A percentile compares a stretch with the other conserved stretches of the same genome.
phyloP scores from a whole-genome alignment of 2,329 filamentous ascomycete species.

The Microsporum audouinii region DNA sequence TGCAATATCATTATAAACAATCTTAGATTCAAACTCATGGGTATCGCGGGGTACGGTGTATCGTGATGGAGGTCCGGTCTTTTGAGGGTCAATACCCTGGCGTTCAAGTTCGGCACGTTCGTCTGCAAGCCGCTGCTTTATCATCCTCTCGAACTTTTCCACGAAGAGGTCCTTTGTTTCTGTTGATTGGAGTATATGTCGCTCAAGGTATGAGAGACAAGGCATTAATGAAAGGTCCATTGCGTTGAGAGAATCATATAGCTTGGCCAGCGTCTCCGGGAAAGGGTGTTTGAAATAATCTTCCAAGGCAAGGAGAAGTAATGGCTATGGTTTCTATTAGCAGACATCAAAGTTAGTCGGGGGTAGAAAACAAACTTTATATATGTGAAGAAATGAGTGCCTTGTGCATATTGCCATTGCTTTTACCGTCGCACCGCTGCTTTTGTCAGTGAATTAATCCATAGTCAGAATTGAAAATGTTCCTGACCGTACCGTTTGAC shows the following conservation, averaged over 20 bases:
- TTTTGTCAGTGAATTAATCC: constrained; percentile 12
- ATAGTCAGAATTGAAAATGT: background rate
- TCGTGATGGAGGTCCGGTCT: constrained; percentile 51
- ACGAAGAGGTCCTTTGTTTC: constrained; percentile 94
- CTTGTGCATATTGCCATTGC: constrained; percentile 98
- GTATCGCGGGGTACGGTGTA: constrained; percentile 84
- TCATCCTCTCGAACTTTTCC: constrained; percentile 94
- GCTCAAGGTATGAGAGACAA: constrained; percentile 68
- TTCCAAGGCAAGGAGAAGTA: constrained; percentile 80
- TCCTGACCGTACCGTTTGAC: constrained; percentile 53
- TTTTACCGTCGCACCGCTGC: constrained; percentile 82
- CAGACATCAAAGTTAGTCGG: background rate
- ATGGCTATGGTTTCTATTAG: constrained; percentile 46
- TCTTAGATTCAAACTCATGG: constrained; percentile 91
- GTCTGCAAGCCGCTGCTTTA: constrained; percentile 65
- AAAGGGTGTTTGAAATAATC: constrained; percentile 93
- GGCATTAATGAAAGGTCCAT: constrained; percentile 97
- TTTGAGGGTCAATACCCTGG: constrained; percentile 36
- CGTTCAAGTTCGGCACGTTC: constrained; percentile 35
- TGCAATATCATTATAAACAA: constrained; percentile 91
- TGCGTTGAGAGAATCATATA: constrained; percentile 86
- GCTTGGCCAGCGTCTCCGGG: constrained; percentile 71
- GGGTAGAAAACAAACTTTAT: constrained; percentile 54
- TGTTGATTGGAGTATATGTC: constrained; percentile 73
- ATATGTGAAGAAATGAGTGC: constrained; percentile 96